Evolutionary conservation across 192 early-diverging fungal species (phyloP).

Genomic region (Backusella luteola): DNA sequence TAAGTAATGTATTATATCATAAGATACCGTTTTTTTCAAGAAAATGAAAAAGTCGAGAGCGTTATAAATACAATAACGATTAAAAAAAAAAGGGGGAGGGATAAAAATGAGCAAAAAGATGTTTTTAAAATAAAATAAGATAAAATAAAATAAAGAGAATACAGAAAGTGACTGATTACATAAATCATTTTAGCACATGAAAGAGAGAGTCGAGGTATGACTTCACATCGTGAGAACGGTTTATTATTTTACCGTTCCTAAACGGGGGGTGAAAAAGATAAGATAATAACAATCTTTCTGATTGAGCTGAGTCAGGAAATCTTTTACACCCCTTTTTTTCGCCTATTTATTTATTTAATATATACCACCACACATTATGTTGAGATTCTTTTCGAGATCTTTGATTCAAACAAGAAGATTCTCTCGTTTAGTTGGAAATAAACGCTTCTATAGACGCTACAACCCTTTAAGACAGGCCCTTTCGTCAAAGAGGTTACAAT

Average conservation of each 20-base stretch:
- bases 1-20: background rate
- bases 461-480: background rate
- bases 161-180: too few species aligned
- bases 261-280: constrained; percentile 4
- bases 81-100: too few species aligned
- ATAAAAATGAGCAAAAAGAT: too few species aligned
- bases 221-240: background rate
- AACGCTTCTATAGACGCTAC: background rate
- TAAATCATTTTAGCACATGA: too few species aligned
- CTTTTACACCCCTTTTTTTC: background rate
- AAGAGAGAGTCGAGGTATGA: too few species aligned
- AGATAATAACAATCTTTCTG: background rate
- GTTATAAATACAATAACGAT: too few species aligned
- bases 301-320: background rate
- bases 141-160: too few species aligned
- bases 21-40: too few species aligned
- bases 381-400: constrained; percentile 6
- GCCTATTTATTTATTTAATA: background rate
- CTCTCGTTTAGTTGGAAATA: background rate
- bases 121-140: too few species aligned
- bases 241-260: constrained; percentile 2
- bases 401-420: background rate
- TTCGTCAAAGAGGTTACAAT: background rate
- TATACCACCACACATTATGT: background rate
- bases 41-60: too few species aligned